Evolutionary conservation across 2,329 filamentous ascomycete species (phyloP), one percentile per base, ranked within the genome.

Genomic region (Fusarium lyarnte): DNA sequence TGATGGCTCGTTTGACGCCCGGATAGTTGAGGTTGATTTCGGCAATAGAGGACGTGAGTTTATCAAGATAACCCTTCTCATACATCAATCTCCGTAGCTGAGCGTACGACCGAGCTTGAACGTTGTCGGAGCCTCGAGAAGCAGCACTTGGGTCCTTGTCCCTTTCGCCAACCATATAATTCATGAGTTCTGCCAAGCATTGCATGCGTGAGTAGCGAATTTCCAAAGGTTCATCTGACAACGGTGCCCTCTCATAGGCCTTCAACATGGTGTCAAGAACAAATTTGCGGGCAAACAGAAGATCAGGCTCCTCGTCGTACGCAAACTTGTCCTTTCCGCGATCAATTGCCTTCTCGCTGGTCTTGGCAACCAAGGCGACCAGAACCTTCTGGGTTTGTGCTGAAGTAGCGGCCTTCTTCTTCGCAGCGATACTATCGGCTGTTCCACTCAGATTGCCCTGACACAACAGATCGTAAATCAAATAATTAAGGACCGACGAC

Each of bases 1-100:
- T 99, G 78, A 99, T 94, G 19, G 95, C 95, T 51, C 95, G 91
- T 84, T 97, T 97, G 21, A 97, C 93, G 31, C 93, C 92, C 0
- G 95, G 95, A 81, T 97, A 98, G 75, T 97, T 97, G 69, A 99
- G 89, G 79, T 98, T 96, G 66, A 99, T 92, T 77, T 99, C 97
- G 23, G 96, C 94, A 76, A 99, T 95, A 2, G 97, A 97, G 17
- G 91, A 90, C 4, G 96, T 98, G 66, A 99, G 84, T 52, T 95
- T 93, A 29, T 93, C 89, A 69, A 98, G 91, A 80, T 96, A 97
- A 62, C 97, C 94, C 84, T 98, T 99, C 83, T 99, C 96, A 77
- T 97, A 98, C 96, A 99, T 99, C 67, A 98, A 90, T 74, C 94
- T 94, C 38, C 94, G 92, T 74, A 99, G 88, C 78, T 97, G 94